Evolutionary conservation across 345 rosid species (phyloP).

Genomic region (Combretum micranthum): DNA sequence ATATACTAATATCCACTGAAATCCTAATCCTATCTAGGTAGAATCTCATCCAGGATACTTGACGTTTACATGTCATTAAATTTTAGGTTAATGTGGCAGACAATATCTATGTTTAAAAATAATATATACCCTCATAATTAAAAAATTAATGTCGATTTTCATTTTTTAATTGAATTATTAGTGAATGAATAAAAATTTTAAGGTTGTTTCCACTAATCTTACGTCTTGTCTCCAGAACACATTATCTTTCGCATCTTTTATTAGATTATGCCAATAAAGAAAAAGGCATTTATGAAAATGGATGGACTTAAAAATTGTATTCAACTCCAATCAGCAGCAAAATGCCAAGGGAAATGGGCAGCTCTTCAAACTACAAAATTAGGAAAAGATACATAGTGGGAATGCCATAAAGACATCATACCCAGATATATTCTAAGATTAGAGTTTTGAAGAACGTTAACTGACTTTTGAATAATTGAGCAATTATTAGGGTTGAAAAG

Average conservation of each 20-base stretch:
- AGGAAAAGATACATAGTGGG: slow-evolving; percentile 19
- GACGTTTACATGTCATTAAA: background rate
- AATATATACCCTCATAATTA: too few species aligned
- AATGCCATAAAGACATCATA: slow-evolving; percentile 9
- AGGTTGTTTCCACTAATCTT: background rate
- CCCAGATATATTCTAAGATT: slow-evolving; percentile 1
- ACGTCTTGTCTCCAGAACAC: background rate
- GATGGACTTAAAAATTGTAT: background rate
- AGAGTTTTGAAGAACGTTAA: slow-evolving; percentile 20
- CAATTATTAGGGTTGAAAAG: slow-evolving; percentile 47
- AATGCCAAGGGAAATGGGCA: slow-evolving; percentile 14
- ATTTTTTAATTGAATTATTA: background rate
- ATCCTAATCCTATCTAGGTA: background rate
- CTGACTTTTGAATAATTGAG: slow-evolving; percentile 31
- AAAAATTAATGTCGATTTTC: too few species aligned
- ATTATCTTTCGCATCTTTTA: background rate
- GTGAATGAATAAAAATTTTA: background rate
- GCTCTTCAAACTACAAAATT: slow-evolving; percentile 22
- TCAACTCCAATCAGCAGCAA: background rate
- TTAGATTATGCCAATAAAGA: slow-evolving; percentile 1
- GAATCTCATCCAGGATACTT: background rate
- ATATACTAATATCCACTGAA: background rate
- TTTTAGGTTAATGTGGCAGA: slow-evolving; percentile 1
- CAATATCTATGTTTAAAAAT: background rate
- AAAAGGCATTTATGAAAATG: background rate